Evolutionary conservation across 2,329 filamentous ascomycete species (phyloP), one percentile per base, ranked within the genome.

Genomic region (Trichoderma sp.): DNA sequence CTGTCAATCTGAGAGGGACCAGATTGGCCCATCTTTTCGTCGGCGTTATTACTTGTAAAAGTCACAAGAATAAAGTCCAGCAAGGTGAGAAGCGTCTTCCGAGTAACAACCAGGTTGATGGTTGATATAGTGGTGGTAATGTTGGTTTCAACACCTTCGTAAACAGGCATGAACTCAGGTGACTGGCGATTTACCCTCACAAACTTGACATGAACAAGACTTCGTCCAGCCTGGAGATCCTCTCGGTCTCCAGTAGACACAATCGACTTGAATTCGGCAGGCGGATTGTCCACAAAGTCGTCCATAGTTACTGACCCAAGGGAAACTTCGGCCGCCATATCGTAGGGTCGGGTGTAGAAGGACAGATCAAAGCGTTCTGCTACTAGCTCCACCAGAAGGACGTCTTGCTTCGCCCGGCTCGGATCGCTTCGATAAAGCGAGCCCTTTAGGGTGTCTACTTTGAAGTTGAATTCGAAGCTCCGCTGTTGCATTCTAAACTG

Each of bases 401-500:
- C 86, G 77, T 99, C 97, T 0, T 90, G 88, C 74, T 91, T 91
- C 73, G 88, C 88, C 61, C 91, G 90, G 75, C 95, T 91, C 0
- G 93, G 89, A 76, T 98, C 94, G 71, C 95, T 94, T 74, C 91
- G 90, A 81, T 93, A 99, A 1, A 99, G 85, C 1, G 96, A 98
- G 2, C 96, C 96, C 81, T 97, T 95, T 60, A 99, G 87, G 73
- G 92, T 94, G 77, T 97, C 96, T 43, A 99, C 96, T 9, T 93
- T 94, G 81, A 99, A 99, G 75, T 95, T 97, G 83, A 99, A 93
- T 80, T 99, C 94, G 76, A 99, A 98, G 74, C 92, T 95, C 58
- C 93, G 92, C 77, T 98, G 95, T 77, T 97, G 93, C 61, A 96
- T 85, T 77, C 92, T 93, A 30, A 93, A 84, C 43, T 90, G 86